A percentile compares a stretch with the other conserved stretches of the same genome.
phyloP scores from a whole-genome alignment of 257 asterid species.

The Jasminum sambac region DNA sequence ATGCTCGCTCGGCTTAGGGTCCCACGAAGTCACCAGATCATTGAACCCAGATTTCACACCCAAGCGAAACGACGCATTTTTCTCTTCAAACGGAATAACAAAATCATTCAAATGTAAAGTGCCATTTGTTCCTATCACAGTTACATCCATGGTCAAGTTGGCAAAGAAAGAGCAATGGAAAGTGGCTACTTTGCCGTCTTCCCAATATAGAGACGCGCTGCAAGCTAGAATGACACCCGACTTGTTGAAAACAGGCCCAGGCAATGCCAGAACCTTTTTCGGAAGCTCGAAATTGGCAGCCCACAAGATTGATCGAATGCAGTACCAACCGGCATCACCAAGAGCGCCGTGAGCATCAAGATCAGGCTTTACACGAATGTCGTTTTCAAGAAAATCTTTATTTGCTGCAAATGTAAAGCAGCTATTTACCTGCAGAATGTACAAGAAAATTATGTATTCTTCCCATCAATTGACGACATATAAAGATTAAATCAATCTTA shows the following conservation, averaged over 20 bases:
- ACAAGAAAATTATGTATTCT: background rate
- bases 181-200: constrained; percentile 60
- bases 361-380: constrained; percentile 67
- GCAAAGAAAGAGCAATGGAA: constrained; percentile 70
- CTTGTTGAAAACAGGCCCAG: constrained; percentile 45
- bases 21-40: constrained; percentile 48
- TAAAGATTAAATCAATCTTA: background rate
- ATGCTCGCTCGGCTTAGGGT: constrained; percentile 54
- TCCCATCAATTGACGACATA: background rate
- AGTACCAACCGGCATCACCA: constrained; percentile 77
- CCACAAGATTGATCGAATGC: constrained; percentile 74
- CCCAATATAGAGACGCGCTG: constrained; percentile 67
- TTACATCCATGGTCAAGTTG: constrained; percentile 62
- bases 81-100: constrained; percentile 58
- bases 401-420: constrained; percentile 39
- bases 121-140: constrained; percentile 56
- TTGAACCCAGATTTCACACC: constrained; percentile 35
- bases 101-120: constrained; percentile 56
- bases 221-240: constrained; percentile 64
- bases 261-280: constrained; percentile 50
- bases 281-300: constrained; percentile 59
- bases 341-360: constrained; percentile 85
- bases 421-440: constrained; percentile 47
- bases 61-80: constrained; percentile 40
- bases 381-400: constrained; percentile 44